Evolutionary conservation across 2,329 filamentous ascomycete species (phyloP), one percentile per base, ranked within the genome.

Genomic region (Sclerotinia glacialis): DNA sequence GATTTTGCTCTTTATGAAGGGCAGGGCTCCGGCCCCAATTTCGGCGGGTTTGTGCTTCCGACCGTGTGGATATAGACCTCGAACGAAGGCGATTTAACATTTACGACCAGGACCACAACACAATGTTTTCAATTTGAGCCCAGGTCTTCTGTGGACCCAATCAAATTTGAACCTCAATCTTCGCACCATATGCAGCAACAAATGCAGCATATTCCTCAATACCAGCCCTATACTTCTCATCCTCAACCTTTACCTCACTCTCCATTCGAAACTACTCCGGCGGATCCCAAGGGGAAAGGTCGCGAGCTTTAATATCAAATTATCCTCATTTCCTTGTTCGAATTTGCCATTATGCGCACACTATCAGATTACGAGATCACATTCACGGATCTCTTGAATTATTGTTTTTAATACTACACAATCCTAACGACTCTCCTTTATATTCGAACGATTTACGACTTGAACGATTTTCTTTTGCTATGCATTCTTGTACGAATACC

Each of bases 1-100:
- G 75, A 77, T 71, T 76, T 76, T 72, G 70, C 72, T 67, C 71
- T 75, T 21, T 77, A 76, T 76, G 74, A 76, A 68, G 70, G 68
- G 67, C 74, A 74, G 67, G 71, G 73, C 65, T 71, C 72, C 54
- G 71, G 73, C 63, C 71, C 73, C 26, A 72, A 73, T 70, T 77
- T 76, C 71, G 74, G 73, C 71, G 76, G 76, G 75, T 77, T 76
- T 74, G 75, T 77, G 74, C 73, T 72, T 72, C 75, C 73, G 70
- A 73, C 76, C 65, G 72, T 77, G 66, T 77, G 76, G 75, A 76
- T 76, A 69, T 77, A 72, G 71, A 66, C 69, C 70, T 72, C 71
- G 74, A 72, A 73, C 72, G 69, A 73, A 73, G 18, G 69, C 65
- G 69, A 72, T 74, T 75, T 75, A 75, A 76, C 74, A 66, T 66